These are phyloP conservation scores for Turritis glabra DNA, from an alignment of 345 rosid species.

Conservation along the genomic window DNA sequence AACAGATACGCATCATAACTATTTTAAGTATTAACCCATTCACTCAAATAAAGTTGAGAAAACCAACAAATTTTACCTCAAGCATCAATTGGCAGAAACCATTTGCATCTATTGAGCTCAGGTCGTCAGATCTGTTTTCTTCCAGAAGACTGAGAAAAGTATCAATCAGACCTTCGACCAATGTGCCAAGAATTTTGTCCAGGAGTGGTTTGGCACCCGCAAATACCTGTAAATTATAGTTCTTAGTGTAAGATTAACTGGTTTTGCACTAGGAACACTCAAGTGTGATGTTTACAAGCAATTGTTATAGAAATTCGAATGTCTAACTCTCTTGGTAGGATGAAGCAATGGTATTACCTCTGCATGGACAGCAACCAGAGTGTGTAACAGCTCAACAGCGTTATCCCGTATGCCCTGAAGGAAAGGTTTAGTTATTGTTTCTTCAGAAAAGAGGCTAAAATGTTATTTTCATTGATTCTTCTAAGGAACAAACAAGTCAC, in stretches of 20 bases:
- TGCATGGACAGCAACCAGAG: conserved; percentile 91
- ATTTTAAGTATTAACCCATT: background rate
- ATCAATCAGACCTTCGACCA: conserved; percentile 93
- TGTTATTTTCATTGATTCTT: background rate
- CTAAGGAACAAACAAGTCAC: conserved; percentile 2
- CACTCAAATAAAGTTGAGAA: background rate
- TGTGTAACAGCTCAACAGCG: conserved; percentile 85
- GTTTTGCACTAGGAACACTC: background rate
- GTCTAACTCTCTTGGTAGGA: background rate
- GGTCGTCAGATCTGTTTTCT: conserved; percentile 65
- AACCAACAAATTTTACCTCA: conserved; percentile 55
- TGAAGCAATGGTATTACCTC: conserved; percentile 52
- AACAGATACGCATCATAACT: background rate
- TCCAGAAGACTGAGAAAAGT: conserved; percentile 79
- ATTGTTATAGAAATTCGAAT: background rate
- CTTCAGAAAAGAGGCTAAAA: background rate
- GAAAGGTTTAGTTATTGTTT: background rate
- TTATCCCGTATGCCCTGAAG: conserved; percentile 91
- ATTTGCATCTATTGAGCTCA: conserved; percentile 76
- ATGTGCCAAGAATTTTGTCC: conserved; percentile 90
- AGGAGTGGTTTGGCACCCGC: conserved; percentile 91
- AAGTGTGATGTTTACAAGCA: background rate
- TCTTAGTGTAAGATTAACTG: background rate
- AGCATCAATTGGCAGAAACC: conserved; percentile 98
- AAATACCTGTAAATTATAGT: conserved; percentile 60